phyloP scores from a whole-genome alignment of 2,329 filamentous ascomycete species.

The Thielaviopsis ethacetica region DNA sequence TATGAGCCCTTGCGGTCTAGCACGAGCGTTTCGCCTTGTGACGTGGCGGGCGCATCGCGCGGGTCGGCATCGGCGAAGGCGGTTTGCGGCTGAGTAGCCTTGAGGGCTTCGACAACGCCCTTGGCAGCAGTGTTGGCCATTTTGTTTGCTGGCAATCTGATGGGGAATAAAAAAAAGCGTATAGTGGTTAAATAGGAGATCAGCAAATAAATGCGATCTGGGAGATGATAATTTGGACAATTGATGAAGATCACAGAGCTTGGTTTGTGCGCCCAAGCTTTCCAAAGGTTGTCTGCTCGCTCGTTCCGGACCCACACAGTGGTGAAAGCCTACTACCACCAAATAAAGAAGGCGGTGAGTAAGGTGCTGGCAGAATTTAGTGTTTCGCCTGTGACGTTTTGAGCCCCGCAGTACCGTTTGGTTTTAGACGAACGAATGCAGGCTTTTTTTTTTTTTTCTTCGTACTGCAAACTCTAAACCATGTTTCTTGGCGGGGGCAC shows the following conservation, averaged over 20 bases:
- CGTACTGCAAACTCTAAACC: too few species aligned
- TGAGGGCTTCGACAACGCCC: slow-evolving; percentile 11
- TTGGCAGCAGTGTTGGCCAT: slow-evolving; percentile 6
- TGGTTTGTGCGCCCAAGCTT: background rate
- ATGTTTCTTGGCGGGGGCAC: background rate
- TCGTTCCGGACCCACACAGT: background rate
- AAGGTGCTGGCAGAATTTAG: background rate
- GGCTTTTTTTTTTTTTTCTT: too few species aligned
- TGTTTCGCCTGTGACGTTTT: background rate
- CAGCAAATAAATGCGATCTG: background rate
- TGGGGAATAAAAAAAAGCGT: background rate
- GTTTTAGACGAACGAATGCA: background rate
- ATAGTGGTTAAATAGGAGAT: background rate
- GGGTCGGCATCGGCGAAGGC: slow-evolving; percentile 10
- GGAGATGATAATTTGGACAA: background rate
- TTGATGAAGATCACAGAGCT: background rate
- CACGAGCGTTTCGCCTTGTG: slow-evolving; percentile 5
- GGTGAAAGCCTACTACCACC: too few species aligned
- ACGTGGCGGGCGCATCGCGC: slow-evolving; percentile 9
- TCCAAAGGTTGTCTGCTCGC: background rate
- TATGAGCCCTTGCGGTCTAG: slow-evolving; percentile 17
- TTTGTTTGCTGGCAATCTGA: background rate
- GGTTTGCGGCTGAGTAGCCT: slow-evolving; percentile 11
- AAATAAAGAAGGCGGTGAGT: background rate
- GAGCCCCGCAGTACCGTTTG: background rate